Base-by-base conservation (phyloP, 2,329 filamentous ascomycete species). In the Incumbomyces lentus region DNA sequence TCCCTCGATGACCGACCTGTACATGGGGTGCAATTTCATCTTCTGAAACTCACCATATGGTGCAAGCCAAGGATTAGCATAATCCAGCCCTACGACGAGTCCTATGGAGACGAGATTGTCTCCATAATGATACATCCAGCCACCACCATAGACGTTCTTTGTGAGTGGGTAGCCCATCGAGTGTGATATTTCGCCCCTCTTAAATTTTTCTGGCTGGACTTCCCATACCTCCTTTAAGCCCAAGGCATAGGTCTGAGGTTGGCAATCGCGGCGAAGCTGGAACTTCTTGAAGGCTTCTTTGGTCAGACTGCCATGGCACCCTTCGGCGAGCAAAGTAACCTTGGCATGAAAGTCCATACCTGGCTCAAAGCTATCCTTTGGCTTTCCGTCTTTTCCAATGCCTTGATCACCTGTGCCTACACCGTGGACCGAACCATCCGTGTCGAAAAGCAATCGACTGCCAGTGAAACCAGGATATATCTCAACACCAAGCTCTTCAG, bases 81-180 rank as follows among this genome's bases (percentile, higher is more conserved):
- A 98, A 71, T 98, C 92, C 45, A 98, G 75, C 18, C 89, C 89
- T 32, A 93, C 85, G 10, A 98, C 92, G 14, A 96, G 73, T 18
- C 92, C 92, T 47, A 98, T 74, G 55, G 82, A 88, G 50, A 98
- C 90, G 58, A 96, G 77, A 66, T 96, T 98, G 58, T 98, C 90
- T 32, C 89, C 92, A 65, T 96, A 98, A 66, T 98, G 92, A 62
- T 98, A 98, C 86, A 98, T 89, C 82, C 88, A 98, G n/a, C 86
- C 88, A 55, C 92, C 92, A 55, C 92, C 92, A 62, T 98, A 98
- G 7, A 89, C 92, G 62, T 96, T 84, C 57, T 75, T 79, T 13
- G 87, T 79, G 37, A 98, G 69, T 16, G 92, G 92, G 60, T 94
- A 96, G 16, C 92, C 92, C 81, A 98, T 79, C 3, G 87, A 85